Percentiles rank a stretch among this genome's conserved stretches.
phyloP scores from a whole-genome alignment of 768 basidiomycete species.

The Coprinopsis cinerea region DNA sequence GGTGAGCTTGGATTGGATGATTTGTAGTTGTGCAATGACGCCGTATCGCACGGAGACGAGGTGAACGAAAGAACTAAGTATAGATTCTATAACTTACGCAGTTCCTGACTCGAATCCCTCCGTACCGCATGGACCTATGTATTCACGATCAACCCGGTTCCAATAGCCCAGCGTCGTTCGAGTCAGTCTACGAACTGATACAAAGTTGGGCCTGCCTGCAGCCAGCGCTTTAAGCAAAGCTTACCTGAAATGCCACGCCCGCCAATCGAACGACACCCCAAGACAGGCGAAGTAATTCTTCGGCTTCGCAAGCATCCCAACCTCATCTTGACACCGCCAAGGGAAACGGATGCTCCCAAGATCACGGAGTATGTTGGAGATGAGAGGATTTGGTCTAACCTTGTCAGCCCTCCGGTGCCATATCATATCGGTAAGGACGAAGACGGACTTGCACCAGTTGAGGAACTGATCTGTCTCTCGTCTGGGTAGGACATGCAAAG shows the following conservation, averaged over 20 bases:
- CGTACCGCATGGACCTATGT: no score
- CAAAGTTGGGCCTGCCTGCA: no score
- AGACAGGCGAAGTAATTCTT: slow-evolving; percentile 40
- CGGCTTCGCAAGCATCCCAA: slow-evolving; percentile 43
- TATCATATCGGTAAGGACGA: slow-evolving; percentile 33
- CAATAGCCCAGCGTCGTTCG: no score
- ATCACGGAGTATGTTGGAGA: slow-evolving; percentile 45
- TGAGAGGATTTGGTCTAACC: slow-evolving; percentile 35
- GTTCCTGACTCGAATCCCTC: no score
- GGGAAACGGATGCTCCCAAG: slow-evolving; percentile 35
- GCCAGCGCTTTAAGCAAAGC: no score
- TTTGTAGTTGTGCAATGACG: no score
- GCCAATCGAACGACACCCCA: slow-evolving; percentile 29
- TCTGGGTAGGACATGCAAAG: slow-evolving; percentile 28
- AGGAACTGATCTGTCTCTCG: background rate
- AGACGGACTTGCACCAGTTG: background rate
- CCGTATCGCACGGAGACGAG: no score
- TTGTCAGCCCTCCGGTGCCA: slow-evolving; percentile 47
- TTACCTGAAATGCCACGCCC: slow-evolving; percentile 21
- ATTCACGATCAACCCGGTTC: no score
- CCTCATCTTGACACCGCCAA: slow-evolving; percentile 57
- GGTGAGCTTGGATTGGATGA: no score
- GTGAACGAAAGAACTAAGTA: no score
- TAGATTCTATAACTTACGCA: no score
- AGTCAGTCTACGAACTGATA: no score